Base-by-base conservation (phyloP, 768 basidiomycete species). In the Strobilomyces dryophilus region DNA sequence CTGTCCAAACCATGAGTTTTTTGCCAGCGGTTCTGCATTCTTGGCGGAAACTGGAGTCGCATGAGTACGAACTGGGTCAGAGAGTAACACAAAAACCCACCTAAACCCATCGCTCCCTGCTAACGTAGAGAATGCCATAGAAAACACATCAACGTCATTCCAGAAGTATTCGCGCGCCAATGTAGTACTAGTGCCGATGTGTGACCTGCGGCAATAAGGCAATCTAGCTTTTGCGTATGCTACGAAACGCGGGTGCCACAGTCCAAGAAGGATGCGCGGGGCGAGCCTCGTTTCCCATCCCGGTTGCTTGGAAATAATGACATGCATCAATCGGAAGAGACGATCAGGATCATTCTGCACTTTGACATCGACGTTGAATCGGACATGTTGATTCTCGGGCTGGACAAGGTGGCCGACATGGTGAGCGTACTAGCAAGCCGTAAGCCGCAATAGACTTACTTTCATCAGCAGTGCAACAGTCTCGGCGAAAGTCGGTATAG, bases 241-340 rank as follows among this genome's bases (percentile, higher is more conserved):
- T 42, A 98, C 73, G 75, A 95, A 99, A 47, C 84, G 81, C 8
- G 97, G 93, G 73, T 99, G 93, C 91, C 90, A 93, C 12, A 94
- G 76, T 5, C 89, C 91, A 51, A 92, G 76, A 8, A 92, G 71
- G 62, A 93, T 82, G 17, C 92, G 80, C 0, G 91, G 92, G 2
- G 87, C 91, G 47, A 95, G 82, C 36, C 61, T 67, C 8, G 80
- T 84, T 70, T 92, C 79, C 88, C 87, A 95, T 29, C 79, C 74
- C 1, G 79, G 74, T 54, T 92, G 81, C 8, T 75, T 61, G 14
- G 80, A 74, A 54, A 95, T 83, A 53, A 79, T 74, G 37, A 71
- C 68, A 71, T 89, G 79, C 83, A 97, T 92, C 40, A 94, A 74
- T 21, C 71, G 66, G 73, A 95, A 97, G 31, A 95, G 78, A n/a